Conservation (phyloP, 768 basidiomycete genomes). For the Vishniacozyma victoriae region DNA sequence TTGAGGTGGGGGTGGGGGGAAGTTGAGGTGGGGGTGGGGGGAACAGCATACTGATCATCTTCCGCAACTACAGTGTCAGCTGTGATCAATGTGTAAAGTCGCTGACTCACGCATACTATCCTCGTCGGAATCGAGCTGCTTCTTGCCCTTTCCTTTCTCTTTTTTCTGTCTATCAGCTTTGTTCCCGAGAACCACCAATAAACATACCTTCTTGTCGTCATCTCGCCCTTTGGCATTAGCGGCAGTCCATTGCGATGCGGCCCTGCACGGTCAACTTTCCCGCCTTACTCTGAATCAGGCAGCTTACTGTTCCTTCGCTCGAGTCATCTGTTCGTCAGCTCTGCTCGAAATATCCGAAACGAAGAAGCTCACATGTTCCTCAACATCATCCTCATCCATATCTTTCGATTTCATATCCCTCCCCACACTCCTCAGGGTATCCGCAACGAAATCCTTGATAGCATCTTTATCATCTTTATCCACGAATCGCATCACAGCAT, state of each 20-base stretch:
- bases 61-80: not conserved
- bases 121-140: conserved; percentile 28
- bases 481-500: conserved; percentile 90
- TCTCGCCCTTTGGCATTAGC: conserved; percentile 42
- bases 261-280: conserved; percentile 12
- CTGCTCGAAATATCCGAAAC: not conserved
- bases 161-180: not conserved
- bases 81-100: not conserved
- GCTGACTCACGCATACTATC: conserved; percentile 43
- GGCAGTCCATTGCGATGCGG: conserved; percentile 20
- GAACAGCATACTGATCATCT: conserved; percentile 51
- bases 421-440: conserved; percentile 42
- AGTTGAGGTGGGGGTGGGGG: conserved; percentile 60
- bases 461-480: conserved; percentile 96
- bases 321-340: conserved; percentile 30
- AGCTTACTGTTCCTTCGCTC: conserved; percentile 40
- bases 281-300: not conserved
- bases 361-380: conserved; percentile 36
- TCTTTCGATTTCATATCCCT: conserved; percentile 34
- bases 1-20: conserved; percentile 1
- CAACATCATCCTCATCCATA: conserved; percentile 46
- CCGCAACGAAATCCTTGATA: conserved; percentile 60
- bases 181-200: not conserved
- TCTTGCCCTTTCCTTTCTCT: conserved; percentile 23
- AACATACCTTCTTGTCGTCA: conserved; percentile 44